Conservation (phyloP, 179 eudicot genomes). For the Patellifolia procumbens region DNA sequence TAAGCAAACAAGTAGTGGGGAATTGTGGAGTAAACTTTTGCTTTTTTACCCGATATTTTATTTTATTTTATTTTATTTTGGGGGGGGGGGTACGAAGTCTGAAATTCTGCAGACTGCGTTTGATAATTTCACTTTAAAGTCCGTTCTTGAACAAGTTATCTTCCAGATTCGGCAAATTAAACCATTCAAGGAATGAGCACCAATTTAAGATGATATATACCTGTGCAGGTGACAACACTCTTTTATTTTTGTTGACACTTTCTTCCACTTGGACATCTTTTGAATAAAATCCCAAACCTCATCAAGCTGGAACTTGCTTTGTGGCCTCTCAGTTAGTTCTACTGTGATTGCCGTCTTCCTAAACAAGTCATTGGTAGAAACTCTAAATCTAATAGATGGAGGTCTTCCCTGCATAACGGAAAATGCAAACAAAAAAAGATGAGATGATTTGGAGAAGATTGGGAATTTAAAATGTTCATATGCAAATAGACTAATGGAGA, state of each 20-base stretch:
- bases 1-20: not conserved
- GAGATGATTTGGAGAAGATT: slow-evolving; percentile 19
- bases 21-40: not conserved
- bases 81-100: too few species aligned
- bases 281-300: slow-evolving; percentile 83
- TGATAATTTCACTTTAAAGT: not conserved
- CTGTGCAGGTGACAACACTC: slow-evolving; percentile 77
- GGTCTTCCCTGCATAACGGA: slow-evolving; percentile 56
- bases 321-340: slow-evolving; percentile 49
- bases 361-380: slow-evolving; percentile 63
- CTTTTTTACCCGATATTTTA: too few species aligned
- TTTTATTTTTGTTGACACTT: slow-evolving; percentile 40
- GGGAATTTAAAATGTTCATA: slow-evolving; percentile 1
- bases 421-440: slow-evolving; percentile 10
- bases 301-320: slow-evolving; percentile 37
- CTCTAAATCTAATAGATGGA: slow-evolving; percentile 67
- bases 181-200: not conserved
- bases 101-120: too few species aligned
- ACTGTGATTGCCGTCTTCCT: slow-evolving; percentile 72
- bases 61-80: too few species aligned
- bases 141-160: not conserved
- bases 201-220: slow-evolving; percentile 35
- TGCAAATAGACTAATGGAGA: slow-evolving; percentile 12
- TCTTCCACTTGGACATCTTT: slow-evolving; percentile 59
- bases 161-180: not conserved